A percentile compares a stretch with the other conserved stretches of the same genome.
phyloP scores from a whole-genome alignment of 306 rosid genomes.

The Pyrus communis region DNA sequence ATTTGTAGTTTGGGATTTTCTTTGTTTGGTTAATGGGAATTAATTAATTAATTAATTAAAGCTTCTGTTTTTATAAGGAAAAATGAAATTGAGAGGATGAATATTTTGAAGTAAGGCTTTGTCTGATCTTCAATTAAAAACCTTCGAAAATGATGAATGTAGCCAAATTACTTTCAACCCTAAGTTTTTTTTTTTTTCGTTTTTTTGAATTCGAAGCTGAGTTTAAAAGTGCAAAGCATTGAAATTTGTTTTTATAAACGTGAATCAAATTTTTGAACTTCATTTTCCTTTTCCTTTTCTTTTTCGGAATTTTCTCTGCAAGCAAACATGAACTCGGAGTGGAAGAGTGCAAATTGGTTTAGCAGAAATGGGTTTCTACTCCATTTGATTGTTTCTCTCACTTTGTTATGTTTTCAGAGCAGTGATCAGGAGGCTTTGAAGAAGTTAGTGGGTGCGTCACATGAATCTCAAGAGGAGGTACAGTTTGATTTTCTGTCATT shows the following conservation, averaged over 20 bases:
- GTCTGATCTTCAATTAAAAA: no score
- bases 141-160: no score
- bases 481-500: neutral
- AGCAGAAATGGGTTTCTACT: neutral
- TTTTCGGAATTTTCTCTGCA: neutral
- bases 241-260: no score
- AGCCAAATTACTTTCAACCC: no score
- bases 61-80: neutral
- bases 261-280: neutral
- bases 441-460: conserved; percentile 32
- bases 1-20: neutral
- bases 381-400: neutral
- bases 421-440: conserved; percentile 68
- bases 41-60: neutral
- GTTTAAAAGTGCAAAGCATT: no score
- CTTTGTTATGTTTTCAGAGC: conserved; percentile 24
- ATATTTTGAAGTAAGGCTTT: neutral
- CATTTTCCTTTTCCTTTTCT: neutral
- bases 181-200: no score
- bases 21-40: neutral
- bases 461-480: conserved; percentile 16
- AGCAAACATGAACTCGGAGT: neutral
- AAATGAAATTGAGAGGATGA: neutral
- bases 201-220: no score
- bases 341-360: neutral